Percentiles rank a stretch among this genome's conserved stretches.
Conservation (phyloP, 345 rosid genomes). For the Corchorus olitorius region DNA sequence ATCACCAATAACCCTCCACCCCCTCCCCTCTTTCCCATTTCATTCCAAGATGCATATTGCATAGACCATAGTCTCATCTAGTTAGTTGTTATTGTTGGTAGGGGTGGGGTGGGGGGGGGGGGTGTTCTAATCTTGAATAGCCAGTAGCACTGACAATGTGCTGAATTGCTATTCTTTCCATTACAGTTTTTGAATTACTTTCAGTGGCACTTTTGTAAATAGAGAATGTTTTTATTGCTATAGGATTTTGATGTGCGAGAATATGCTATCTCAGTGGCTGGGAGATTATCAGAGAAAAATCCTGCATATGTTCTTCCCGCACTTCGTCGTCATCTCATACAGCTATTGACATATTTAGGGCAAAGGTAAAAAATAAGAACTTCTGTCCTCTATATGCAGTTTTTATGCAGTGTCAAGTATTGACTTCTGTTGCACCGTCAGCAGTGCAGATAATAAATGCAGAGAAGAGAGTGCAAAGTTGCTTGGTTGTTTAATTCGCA, state of each 20-base stretch:
- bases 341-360: conserved; percentile 89
- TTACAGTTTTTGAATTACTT: not conserved
- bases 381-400: not conserved
- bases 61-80: not conserved
- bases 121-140: conserved; percentile 8
- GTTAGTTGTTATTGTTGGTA: not conserved
- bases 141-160: not conserved
- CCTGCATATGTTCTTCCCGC: conserved; percentile 99
- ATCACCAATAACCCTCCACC: too few species aligned
- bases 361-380: conserved; percentile 61
- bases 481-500: conserved; percentile 95
- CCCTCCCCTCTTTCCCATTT: too few species aligned
- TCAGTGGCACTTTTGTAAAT: not conserved
- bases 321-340: conserved; percentile 98
- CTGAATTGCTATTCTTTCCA: not conserved
- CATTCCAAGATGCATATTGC: not conserved
- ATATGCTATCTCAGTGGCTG: conserved; percentile 92
- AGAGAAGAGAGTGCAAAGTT: conserved; percentile 97
- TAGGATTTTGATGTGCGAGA: conserved; percentile 97
- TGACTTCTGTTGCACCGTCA: conserved; percentile 48
- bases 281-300: conserved; percentile 94
- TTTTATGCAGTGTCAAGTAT: conserved; percentile 24
- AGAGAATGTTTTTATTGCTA: conserved; percentile 27
- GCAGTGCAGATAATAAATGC: conserved; percentile 99
- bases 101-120: not conserved